phyloP scores from a whole-genome alignment of 306 rosid genomes.

The Malus sieversii region DNA sequence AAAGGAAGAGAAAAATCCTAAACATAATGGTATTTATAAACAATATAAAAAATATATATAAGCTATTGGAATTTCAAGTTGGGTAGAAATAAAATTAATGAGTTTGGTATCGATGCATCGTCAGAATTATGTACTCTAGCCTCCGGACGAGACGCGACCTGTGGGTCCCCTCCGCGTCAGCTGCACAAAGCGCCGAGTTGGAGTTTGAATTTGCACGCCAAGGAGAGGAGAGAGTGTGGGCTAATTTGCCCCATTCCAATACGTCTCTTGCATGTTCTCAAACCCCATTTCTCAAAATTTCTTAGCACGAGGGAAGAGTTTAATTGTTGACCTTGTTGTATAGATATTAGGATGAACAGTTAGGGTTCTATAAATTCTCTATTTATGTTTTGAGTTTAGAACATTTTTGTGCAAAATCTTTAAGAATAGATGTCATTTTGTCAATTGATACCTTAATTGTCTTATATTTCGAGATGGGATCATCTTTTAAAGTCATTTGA shows the following conservation, averaged over 20 bases:
- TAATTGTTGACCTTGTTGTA: neutral
- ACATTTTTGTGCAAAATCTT: too few species aligned
- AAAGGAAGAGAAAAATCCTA: too few species aligned
- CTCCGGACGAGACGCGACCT: constrained; percentile 21
- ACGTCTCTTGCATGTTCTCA: constrained; percentile 35
- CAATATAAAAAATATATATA: too few species aligned
- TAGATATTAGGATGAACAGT: too few species aligned
- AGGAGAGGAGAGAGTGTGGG: neutral
- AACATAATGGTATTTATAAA: too few species aligned
- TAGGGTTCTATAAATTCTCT: too few species aligned
- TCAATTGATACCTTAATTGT: too few species aligned
- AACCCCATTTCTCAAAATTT: neutral
- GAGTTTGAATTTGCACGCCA: constrained; percentile 39
- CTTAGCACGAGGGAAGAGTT: neutral
- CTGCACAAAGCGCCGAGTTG: constrained; percentile 31
- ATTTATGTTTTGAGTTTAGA: neutral
- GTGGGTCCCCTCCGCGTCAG: constrained; percentile 63
- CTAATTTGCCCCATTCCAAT: neutral
- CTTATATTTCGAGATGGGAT: too few species aligned
- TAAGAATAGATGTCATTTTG: too few species aligned
- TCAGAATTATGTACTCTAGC: neutral
- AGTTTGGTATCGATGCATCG: neutral
- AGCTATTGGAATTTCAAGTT: too few species aligned
- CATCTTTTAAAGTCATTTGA: too few species aligned
- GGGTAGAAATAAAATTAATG: too few species aligned